Percentiles rank a stretch among this genome's conserved stretches.
phyloP scores from a whole-genome alignment of 805 yeast species.

The Soucietia sequanensis region DNA sequence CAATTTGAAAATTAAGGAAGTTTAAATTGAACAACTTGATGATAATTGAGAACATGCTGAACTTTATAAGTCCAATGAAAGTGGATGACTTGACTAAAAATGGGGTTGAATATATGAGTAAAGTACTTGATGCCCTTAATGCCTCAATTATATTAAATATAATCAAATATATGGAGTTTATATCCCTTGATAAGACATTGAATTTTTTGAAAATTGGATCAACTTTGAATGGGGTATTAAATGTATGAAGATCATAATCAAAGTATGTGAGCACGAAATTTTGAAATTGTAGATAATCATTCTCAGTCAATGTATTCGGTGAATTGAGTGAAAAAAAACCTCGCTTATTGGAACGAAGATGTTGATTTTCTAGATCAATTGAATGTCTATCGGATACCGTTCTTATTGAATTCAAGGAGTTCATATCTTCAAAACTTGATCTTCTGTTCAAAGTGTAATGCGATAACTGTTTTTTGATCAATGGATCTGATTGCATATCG shows the following conservation, averaged over 20 bases:
- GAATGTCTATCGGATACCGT: too few species aligned
- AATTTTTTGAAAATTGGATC: slow-evolving; percentile 26
- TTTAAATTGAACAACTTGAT: slow-evolving; percentile 20
- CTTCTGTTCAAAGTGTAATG: slow-evolving; percentile 15
- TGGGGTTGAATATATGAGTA: slow-evolving; percentile 9
- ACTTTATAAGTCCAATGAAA: slow-evolving; percentile 1
- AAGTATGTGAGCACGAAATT: slow-evolving; percentile 18
- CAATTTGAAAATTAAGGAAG: slow-evolving; percentile 10
- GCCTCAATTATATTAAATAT: slow-evolving; percentile 11
- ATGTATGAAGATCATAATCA: slow-evolving; percentile 19
- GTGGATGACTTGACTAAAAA: slow-evolving; percentile 5
- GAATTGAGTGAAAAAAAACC: too few species aligned
- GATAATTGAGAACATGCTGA: slow-evolving; percentile 7
- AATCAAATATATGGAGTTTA: slow-evolving; percentile 6
- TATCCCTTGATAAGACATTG: slow-evolving; percentile 16
- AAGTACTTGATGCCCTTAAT: slow-evolving; percentile 15
- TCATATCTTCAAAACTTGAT: background rate
- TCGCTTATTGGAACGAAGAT: too few species aligned
- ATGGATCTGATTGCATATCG: slow-evolving; percentile 7
- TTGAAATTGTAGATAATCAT: slow-evolving; percentile 7
- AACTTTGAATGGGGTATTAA: slow-evolving; percentile 11
- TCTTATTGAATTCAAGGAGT: too few species aligned
- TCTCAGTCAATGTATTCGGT: background rate
- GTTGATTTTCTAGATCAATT: too few species aligned
- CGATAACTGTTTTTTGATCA: slow-evolving; percentile 17